Base-by-base conservation (phyloP, 176 grass and related monocot species). In the Carex scoparia region DNA sequence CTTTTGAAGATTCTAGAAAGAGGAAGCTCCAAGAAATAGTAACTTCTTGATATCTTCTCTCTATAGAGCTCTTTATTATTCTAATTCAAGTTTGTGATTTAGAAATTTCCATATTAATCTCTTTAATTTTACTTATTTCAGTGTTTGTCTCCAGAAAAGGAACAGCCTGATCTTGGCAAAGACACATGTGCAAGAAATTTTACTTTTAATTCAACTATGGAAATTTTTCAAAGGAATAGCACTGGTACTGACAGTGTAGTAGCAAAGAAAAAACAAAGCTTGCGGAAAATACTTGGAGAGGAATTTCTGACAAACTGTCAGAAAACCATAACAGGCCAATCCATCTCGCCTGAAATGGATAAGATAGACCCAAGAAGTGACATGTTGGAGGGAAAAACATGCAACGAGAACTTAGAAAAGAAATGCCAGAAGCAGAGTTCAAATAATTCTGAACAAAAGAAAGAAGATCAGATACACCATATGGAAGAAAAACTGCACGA, bases 191-290 rank as follows among this genome's bases (percentile, higher is more conserved):
- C 13, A 49, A 19, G 23, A 51, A 78, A 42, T 55, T 15, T 8
- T 84, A 64, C 14, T 71, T 40, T 44, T 46, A 78, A 33, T 72
- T 85, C 76, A 54, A 81, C 57, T 58, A n/a, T 4, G 32, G 79
- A 68, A 82, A 59, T 76, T 37, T 73, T 76, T 49, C 33, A 23
- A 61, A 75, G 67, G 14, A 7, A 79, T 73, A 56, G 59, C 54
- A 54, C 60, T 1, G 42, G 13, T 71, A 70, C 30, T 32, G 57
- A 67, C 14, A 2, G 82, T 15, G 54, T 73, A 11, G 15, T 65
- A 40, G 63, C 76, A 1, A 95, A 89, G 84, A 89, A 86, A 77
- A 97, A 90, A 78, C 84, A 79, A 51, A 91, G 76, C 27, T 82
- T 92, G 55, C 42, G 82, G 54, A 31, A 67, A n/a, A 23, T 87